Percentiles rank a stretch among this genome's conserved stretches.
phyloP scores from a whole-genome alignment of 495 filamentous ascomycete genomes.

The Hyaloscypha bicolor region DNA sequence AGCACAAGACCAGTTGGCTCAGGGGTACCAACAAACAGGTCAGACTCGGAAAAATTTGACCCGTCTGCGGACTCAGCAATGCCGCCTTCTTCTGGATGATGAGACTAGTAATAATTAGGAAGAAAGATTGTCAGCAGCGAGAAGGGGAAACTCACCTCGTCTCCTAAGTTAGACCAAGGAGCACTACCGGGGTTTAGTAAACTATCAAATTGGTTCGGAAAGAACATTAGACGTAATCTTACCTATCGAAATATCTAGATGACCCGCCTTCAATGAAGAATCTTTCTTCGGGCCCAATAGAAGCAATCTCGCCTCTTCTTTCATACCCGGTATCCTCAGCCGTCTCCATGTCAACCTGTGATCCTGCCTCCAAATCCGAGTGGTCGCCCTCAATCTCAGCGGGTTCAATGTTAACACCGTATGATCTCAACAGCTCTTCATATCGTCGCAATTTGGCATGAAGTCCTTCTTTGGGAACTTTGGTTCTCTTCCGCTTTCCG shows the following conservation, averaged over 20 bases:
- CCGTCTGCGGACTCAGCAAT: not conserved
- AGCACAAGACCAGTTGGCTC: not conserved
- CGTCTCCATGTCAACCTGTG: conserved; percentile 5
- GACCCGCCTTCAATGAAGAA: not conserved
- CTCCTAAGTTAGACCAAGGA: conserved; percentile 3
- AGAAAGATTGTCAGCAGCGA: not conserved
- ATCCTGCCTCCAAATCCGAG: not conserved
- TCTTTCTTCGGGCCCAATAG: not conserved
- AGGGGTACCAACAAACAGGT: not conserved
- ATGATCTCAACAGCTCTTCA: conserved; percentile 48
- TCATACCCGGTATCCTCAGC: not conserved
- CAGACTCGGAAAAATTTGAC: not conserved
- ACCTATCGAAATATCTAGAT: conserved; percentile 3
- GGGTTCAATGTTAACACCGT: conserved; percentile 9
- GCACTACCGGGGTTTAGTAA: not conserved
- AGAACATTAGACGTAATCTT: not conserved
- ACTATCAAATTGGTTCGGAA: not conserved
- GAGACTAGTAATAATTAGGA: not conserved
- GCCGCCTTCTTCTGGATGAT: conserved; percentile 3
- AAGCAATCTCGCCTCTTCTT: too few species aligned
- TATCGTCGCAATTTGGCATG: conserved; percentile 54
- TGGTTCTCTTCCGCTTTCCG: conserved; percentile 45
- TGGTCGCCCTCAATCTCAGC: not conserved
- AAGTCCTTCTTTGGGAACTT: conserved; percentile 47
- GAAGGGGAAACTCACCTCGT: not conserved